Evolutionary conservation across 2,329 filamentous ascomycete genomes (phyloP).

Genomic region (Verticillium zaregamsianum): DNA sequence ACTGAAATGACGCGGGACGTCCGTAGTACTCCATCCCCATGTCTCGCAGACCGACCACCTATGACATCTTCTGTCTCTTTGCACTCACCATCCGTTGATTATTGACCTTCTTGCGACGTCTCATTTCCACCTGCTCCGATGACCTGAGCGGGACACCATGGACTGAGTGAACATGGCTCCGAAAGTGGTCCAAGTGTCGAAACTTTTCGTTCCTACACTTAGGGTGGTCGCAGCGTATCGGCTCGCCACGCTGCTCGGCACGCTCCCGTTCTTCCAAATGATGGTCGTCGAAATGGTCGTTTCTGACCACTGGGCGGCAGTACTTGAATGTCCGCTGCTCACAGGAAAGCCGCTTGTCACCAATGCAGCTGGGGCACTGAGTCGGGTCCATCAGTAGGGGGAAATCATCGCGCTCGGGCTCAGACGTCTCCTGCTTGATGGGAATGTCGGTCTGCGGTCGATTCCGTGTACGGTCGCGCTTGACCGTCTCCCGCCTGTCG

Average conservation of each 20-base stretch:
- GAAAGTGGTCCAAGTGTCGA: background rate
- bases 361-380: conserved; percentile 15
- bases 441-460: background rate
- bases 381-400: conserved; percentile 13
- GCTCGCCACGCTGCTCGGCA: background rate
- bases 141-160: background rate
- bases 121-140: background rate
- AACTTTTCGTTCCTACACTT: conserved; percentile 2
- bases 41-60: background rate
- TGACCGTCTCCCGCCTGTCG: conserved; percentile 16
- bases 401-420: conserved; percentile 10
- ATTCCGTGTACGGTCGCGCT: conserved; percentile 1
- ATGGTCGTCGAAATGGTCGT: conserved; percentile 17
- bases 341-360: conserved; percentile 9
- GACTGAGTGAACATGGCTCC: background rate
- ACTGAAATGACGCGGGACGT: too few species aligned
- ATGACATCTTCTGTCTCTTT: background rate
- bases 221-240: conserved; percentile 1
- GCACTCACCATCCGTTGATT: background rate
- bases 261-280: conserved; percentile 11
- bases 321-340: conserved; percentile 13
- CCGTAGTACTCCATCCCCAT: too few species aligned
- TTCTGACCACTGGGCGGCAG: conserved; percentile 12
- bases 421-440: conserved; percentile 5
- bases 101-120: background rate